Percentiles rank a stretch among this genome's conserved stretches.
These are phyloP conservation scores for Alternaria rosae DNA, from an alignment of 2,329 filamentous ascomycete genomes.

Conservation along the genomic window DNA sequence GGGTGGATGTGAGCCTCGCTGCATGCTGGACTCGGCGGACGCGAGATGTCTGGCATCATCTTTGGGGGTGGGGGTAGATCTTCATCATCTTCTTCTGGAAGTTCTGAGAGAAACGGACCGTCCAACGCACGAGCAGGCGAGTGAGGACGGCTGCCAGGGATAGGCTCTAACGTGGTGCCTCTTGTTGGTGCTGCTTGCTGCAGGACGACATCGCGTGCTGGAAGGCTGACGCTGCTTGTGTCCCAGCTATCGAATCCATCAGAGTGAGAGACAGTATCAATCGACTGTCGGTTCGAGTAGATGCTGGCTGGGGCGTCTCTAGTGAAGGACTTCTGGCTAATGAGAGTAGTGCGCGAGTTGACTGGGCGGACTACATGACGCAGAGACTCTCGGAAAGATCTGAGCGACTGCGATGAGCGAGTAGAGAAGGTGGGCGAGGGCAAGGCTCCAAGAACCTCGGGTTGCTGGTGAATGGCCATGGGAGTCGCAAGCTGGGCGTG, in stretches of 20 bases:
- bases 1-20: constrained; percentile 78
- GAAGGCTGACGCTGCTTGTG: constrained; percentile 70
- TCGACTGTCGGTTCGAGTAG: constrained; percentile 44
- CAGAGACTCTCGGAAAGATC: constrained; percentile 48
- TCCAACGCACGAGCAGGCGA: constrained; percentile 70
- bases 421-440: constrained; percentile 48
- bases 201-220: constrained; percentile 61
- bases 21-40: constrained; percentile 49
- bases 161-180: constrained; percentile 70
- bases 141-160: constrained; percentile 71
- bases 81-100: constrained; percentile 34
- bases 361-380: constrained; percentile 49
- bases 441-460: constrained; percentile 24
- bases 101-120: constrained; percentile 50
- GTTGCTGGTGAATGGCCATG: constrained; percentile 20
- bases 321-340: constrained; percentile 42
- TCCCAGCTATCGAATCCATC: constrained; percentile 80
- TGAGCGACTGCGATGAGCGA: constrained; percentile 46
- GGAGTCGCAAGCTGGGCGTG: constrained; percentile 36
- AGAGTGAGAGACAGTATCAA: constrained; percentile 49
- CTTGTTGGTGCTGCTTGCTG: constrained; percentile 48
- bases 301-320: constrained; percentile 41
- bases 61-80: constrained; percentile 45
- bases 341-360: constrained; percentile 47
- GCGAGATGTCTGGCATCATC: constrained; percentile 43